Percentiles rank a stretch among this genome's conserved stretches.
phyloP scores from a whole-genome alignment of 768 basidiomycete species.

The Russula sp. region DNA sequence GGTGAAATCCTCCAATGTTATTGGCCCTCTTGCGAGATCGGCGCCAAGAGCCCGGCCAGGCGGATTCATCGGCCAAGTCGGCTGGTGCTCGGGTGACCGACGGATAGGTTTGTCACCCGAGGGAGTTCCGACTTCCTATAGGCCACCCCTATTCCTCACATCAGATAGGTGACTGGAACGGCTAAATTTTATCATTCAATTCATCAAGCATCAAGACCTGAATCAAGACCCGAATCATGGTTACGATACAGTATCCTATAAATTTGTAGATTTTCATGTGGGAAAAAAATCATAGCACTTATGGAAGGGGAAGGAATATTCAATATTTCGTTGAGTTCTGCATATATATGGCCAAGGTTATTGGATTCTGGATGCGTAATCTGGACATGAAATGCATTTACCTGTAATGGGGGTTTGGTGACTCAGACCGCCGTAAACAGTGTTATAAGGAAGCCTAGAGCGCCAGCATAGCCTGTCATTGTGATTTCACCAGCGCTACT shows the following conservation, averaged over 20 bases:
- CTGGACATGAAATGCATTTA: too few relatives aligned
- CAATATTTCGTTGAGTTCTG: too few relatives aligned
- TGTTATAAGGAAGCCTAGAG: constrained; percentile 1
- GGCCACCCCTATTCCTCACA: neutral
- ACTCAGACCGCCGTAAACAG: constrained; percentile 6
- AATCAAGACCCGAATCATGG: too few relatives aligned
- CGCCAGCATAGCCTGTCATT: constrained; percentile 7
- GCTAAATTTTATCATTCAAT: too few relatives aligned
- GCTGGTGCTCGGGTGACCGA: neutral
- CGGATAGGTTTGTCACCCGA: too few relatives aligned
- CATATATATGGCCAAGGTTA: too few relatives aligned
- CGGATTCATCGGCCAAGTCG: neutral
- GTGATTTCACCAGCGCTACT: neutral
- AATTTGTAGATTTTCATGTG: too few relatives aligned
- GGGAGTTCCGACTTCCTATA: neutral
- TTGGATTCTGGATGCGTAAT: too few relatives aligned
- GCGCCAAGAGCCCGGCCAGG: neutral
- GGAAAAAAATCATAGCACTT: neutral
- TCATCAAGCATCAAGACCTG: too few relatives aligned
- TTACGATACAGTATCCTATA: too few relatives aligned
- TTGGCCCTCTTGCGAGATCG: neutral
- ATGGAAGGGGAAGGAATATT: neutral
- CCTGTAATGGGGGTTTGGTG: too few relatives aligned
- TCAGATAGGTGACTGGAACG: too few relatives aligned
- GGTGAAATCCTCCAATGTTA: neutral